Conservation (phyloP, 2,329 filamentous ascomycete genomes). For the Didymella pinodella region DNA sequence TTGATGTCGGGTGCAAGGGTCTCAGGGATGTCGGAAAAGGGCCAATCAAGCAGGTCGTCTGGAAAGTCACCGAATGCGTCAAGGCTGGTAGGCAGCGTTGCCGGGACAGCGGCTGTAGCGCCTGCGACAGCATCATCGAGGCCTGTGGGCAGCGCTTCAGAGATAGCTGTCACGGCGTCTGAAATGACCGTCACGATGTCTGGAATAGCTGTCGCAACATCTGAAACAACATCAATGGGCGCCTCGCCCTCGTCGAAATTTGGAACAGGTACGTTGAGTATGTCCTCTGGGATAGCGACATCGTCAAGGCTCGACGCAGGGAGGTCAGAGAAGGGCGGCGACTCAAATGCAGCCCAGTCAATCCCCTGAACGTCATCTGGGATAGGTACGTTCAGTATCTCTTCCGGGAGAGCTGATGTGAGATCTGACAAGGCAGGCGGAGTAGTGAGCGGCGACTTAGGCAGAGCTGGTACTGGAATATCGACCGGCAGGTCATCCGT, state of each 20-base stretch:
- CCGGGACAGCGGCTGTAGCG: neutral
- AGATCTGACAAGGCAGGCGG: neutral
- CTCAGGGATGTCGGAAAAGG: constrained; percentile 3
- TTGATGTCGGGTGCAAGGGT: neutral
- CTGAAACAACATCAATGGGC: neutral
- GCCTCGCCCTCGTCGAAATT: constrained; percentile 8
- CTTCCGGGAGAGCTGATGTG: neutral
- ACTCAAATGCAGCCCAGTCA: constrained; percentile 13
- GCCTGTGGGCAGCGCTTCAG: constrained; percentile 1
- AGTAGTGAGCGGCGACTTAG: neutral
- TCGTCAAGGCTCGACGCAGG: constrained; percentile 1
- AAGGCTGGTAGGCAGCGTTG: constrained; percentile 9
- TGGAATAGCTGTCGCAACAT: neutral
- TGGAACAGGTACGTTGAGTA: constrained; percentile 14
- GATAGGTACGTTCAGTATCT: constrained; percentile 9
- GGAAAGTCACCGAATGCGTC: constrained; percentile 1
- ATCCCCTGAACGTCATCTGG: constrained; percentile 15
- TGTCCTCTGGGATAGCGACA: constrained; percentile 8
- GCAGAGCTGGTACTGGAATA: neutral
- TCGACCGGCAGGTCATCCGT: neutral
- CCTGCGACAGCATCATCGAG: neutral
- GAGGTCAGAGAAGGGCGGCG: constrained; percentile 1
- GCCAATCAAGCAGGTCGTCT: constrained; percentile 9
- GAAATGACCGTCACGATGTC: neutral
- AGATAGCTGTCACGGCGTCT: neutral